phyloP scores from a whole-genome alignment of 306 rosid species.

The Trifolium pratense region DNA sequence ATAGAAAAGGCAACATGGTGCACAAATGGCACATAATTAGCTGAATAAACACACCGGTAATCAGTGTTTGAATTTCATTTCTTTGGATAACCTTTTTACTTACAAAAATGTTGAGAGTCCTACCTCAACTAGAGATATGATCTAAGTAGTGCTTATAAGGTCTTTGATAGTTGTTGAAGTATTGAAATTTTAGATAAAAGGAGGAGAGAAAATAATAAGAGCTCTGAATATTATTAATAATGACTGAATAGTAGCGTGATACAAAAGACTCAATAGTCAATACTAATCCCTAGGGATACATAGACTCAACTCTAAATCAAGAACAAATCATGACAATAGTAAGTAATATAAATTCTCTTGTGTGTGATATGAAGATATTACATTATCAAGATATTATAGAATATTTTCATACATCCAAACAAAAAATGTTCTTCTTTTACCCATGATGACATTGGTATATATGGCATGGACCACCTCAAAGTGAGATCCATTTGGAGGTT shows the following conservation, averaged over 20 bases:
- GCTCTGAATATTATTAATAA: background rate
- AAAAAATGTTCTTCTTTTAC: background rate
- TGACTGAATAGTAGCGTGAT: background rate
- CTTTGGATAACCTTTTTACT: constrained; percentile 26
- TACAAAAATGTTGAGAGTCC: constrained; percentile 1
- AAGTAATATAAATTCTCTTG: background rate
- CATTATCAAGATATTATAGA: background rate
- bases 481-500: constrained; percentile 27
- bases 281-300: background rate
- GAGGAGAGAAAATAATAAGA: no score
- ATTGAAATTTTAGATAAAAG: no score
- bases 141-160: background rate
- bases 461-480: constrained; percentile 26
- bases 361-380: constrained; percentile 3
- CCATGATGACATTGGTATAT: background rate
- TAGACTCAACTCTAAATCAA: background rate
- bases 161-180: background rate
- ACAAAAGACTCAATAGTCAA: background rate
- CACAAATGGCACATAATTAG: constrained; percentile 3
- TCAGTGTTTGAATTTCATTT: constrained; percentile 8
- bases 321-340: background rate
- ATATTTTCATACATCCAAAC: constrained; percentile 1
- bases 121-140: constrained; percentile 1
- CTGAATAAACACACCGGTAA: constrained; percentile 30
- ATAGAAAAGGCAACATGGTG: constrained; percentile 15